Percentiles rank a stretch among this genome's conserved stretches.
phyloP scores from a whole-genome alignment of 2,329 filamentous ascomycete genomes.

The Coleophoma cylindrospora region DNA sequence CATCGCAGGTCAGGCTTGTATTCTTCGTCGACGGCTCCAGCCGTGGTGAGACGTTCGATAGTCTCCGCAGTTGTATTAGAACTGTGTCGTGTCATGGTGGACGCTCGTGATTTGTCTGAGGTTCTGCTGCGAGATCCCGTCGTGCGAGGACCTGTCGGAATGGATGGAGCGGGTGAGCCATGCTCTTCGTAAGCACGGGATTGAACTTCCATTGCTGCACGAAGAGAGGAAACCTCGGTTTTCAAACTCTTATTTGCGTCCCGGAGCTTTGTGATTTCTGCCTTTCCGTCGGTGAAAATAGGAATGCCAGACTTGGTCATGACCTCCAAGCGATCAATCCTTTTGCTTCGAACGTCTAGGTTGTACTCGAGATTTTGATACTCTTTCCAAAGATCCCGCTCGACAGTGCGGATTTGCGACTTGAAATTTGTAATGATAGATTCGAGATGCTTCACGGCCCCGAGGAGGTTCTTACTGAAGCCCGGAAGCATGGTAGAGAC shows the following conservation, averaged over 20 bases:
- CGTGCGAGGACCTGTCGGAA: constrained; percentile 26
- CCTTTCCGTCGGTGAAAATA: constrained; percentile 21
- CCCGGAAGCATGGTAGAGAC: constrained; percentile 80
- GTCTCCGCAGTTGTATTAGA: constrained; percentile 33
- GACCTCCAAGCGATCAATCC: constrained; percentile 81
- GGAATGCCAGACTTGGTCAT: constrained; percentile 64
- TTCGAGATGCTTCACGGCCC: constrained; percentile 85
- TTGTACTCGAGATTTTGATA: constrained; percentile 82
- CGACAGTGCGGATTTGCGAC: constrained; percentile 74
- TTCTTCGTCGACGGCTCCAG: constrained; percentile 26
- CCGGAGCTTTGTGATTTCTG: constrained; percentile 56
- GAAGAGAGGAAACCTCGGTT: constrained; percentile 65
- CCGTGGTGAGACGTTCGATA: constrained; percentile 38
- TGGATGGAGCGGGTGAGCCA: constrained; percentile 27
- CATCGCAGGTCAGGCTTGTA: constrained; percentile 63
- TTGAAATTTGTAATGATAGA: constrained; percentile 73
- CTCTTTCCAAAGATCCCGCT: constrained; percentile 85
- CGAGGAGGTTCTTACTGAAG: constrained; percentile 85
- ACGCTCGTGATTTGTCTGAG: constrained; percentile 15
- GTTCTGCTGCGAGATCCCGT: constrained; percentile 3
- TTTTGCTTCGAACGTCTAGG: constrained; percentile 74
- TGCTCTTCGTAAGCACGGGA: constrained; percentile 32
- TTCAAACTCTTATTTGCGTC: constrained; percentile 59
- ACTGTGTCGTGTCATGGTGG: constrained; percentile 49
- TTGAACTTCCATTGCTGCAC: constrained; percentile 42